Evolutionary conservation across 805 yeast genomes (phyloP).

Genomic region (Candida morakotiae): DNA sequence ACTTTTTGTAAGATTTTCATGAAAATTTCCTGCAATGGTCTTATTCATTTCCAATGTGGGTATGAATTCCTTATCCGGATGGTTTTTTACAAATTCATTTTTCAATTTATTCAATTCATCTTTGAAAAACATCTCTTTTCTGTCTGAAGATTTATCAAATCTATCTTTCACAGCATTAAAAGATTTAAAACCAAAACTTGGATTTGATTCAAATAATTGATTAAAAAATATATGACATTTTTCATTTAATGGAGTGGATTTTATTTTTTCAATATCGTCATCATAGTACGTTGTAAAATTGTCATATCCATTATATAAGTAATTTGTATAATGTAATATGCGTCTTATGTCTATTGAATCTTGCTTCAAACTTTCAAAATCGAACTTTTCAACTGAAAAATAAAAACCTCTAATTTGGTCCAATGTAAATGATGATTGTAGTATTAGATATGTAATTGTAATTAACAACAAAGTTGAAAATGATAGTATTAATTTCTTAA

Average conservation of each 20-base stretch:
- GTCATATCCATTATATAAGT: slow-evolving; percentile 17
- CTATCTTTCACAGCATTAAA: slow-evolving; percentile 4
- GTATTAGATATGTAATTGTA: neutral
- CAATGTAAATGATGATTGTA: slow-evolving; percentile 1
- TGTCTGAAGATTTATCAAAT: slow-evolving; percentile 18
- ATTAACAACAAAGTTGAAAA: neutral
- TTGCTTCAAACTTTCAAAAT: slow-evolving; percentile 7
- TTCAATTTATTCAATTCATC: slow-evolving; percentile 8
- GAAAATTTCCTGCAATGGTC: slow-evolving; percentile 16
- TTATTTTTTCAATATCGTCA: slow-evolving; percentile 8
- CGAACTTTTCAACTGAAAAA: slow-evolving; percentile 7
- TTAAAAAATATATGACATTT: slow-evolving; percentile 23
- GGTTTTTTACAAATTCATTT: slow-evolving; percentile 4
- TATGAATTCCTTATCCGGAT: neutral
- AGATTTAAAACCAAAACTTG: slow-evolving; percentile 20
- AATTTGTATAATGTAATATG: slow-evolving; percentile 21
- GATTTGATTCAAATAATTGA: slow-evolving; percentile 14
- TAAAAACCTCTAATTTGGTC: neutral
- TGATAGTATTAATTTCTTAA: neutral
- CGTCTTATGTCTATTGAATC: slow-evolving; percentile 13
- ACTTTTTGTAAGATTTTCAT: slow-evolving; percentile 14
- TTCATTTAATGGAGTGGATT: slow-evolving; percentile 14
- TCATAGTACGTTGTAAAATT: slow-evolving; percentile 12
- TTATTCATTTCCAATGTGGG: slow-evolving; percentile 14
- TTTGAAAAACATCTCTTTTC: slow-evolving; percentile 16